Conservation (phyloP, 345 rosid genomes). For the Garcia nutans region DNA sequence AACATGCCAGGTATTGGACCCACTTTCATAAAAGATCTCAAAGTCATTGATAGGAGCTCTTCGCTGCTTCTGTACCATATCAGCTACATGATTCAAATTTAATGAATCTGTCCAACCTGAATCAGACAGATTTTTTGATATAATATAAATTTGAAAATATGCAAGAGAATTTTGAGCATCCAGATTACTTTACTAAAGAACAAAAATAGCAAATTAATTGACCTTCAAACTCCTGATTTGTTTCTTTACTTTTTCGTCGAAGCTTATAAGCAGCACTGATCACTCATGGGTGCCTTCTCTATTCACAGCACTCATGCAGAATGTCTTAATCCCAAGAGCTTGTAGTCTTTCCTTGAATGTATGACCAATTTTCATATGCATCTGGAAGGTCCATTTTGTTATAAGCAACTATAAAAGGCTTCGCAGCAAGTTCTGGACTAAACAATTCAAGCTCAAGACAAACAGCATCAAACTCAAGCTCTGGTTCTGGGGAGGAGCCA, state of each 20-base stretch:
- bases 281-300: conserved; percentile 78
- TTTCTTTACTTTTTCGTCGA: conserved; percentile 50
- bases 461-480: conserved; percentile 85
- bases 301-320: conserved; percentile 84
- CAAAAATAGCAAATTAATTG: conserved; percentile 1
- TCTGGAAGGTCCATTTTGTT: conserved; percentile 96
- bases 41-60: conserved; percentile 73
- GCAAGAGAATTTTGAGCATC: neutral
- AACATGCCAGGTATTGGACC: conserved; percentile 69
- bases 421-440: conserved; percentile 78
- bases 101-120: conserved; percentile 37
- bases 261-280: conserved; percentile 64
- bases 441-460: conserved; percentile 92
- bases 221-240: conserved; percentile 61
- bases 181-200: neutral
- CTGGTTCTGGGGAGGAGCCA: conserved; percentile 82
- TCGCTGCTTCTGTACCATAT: conserved; percentile 62
- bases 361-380: conserved; percentile 69
- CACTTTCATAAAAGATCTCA: conserved; percentile 58
- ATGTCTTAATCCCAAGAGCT: conserved; percentile 64
- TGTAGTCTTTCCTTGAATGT: conserved; percentile 60
- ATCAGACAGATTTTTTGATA: conserved; percentile 19
- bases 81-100: conserved; percentile 77
- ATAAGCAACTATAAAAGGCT: conserved; percentile 76
- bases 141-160: neutral